Evolutionary conservation across 2,329 filamentous ascomycete species (phyloP).

Genomic region (Gyromitra esculenta): DNA sequence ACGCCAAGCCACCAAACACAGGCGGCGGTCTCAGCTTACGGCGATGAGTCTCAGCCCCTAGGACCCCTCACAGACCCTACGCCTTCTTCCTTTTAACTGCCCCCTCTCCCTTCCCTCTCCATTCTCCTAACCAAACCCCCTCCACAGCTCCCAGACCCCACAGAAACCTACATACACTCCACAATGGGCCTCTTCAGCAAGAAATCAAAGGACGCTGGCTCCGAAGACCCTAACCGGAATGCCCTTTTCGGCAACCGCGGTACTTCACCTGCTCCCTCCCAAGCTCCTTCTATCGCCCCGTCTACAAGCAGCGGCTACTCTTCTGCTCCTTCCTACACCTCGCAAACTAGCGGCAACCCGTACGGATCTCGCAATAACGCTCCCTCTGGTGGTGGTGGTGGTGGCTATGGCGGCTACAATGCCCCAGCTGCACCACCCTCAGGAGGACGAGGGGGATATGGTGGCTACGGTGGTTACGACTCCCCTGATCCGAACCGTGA

Average conservation of each 20-base stretch:
- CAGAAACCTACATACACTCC: background rate
- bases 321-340: conserved; percentile 20
- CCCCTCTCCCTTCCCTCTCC: background rate
- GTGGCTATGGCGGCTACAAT: conserved; percentile 27
- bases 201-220: conserved; percentile 37
- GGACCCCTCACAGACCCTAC: background rate
- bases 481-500: conserved; percentile 38
- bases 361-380: conserved; percentile 31
- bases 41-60: conserved; percentile 39
- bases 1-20: conserved; percentile 6
- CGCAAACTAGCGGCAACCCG: conserved; percentile 27
- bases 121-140: background rate
- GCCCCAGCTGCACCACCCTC: background rate
- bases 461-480: conserved; percentile 25
- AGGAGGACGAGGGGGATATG: conserved; percentile 19
- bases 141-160: conserved; percentile 5
- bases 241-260: conserved; percentile 45
- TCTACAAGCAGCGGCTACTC: conserved; percentile 26
- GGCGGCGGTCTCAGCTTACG: conserved; percentile 30
- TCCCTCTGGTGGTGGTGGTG: conserved; percentile 27
- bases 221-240: conserved; percentile 40
- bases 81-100: conserved; percentile 25
- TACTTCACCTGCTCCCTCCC: conserved; percentile 38
- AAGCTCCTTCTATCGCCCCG: conserved; percentile 29
- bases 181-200: conserved; percentile 47